phyloP scores from a whole-genome alignment of 2,329 filamentous ascomycete species.

The Fusarium veterinarium region DNA sequence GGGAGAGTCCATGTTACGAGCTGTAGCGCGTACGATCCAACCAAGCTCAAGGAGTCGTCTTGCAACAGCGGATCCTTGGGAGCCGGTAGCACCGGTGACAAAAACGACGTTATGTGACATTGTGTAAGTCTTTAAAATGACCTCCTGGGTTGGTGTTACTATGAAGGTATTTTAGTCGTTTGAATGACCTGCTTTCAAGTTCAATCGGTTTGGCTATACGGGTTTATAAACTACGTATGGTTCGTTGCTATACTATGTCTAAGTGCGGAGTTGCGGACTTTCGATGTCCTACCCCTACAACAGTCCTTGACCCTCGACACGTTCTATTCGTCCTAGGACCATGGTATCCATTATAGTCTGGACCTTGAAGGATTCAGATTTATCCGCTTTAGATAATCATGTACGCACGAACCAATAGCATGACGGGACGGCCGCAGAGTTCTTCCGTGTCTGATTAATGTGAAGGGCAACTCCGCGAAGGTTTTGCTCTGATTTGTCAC shows the following conservation, averaged over 20 bases:
- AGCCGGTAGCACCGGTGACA: conserved; percentile 6
- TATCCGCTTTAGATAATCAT: background rate
- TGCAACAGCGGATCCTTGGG: conserved; percentile 6
- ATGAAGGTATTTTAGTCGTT: no score
- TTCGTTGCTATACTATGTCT: background rate
- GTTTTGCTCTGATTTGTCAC: background rate
- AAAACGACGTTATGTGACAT: background rate
- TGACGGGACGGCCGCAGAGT: background rate
- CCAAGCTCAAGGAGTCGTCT: background rate
- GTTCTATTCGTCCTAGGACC: background rate
- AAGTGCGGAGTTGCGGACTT: conserved; percentile 5
- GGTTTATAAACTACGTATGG: background rate
- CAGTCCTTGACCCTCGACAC: background rate
- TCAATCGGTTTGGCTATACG: rapidly evolving
- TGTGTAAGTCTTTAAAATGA: no score
- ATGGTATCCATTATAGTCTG: background rate
- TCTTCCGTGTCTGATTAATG: background rate
- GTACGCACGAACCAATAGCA: background rate
- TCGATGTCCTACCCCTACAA: background rate
- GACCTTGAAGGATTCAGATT: background rate
- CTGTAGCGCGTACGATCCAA: background rate
- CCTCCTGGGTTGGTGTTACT: rapidly evolving
- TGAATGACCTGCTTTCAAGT: no score
- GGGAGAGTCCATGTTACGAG: background rate
- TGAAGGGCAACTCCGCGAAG: background rate